A percentile compares a stretch with the other conserved stretches of the same genome.
Evolutionary conservation across 257 asterid genomes (phyloP).

Genomic region (Nicotiana obtusifolia): DNA sequence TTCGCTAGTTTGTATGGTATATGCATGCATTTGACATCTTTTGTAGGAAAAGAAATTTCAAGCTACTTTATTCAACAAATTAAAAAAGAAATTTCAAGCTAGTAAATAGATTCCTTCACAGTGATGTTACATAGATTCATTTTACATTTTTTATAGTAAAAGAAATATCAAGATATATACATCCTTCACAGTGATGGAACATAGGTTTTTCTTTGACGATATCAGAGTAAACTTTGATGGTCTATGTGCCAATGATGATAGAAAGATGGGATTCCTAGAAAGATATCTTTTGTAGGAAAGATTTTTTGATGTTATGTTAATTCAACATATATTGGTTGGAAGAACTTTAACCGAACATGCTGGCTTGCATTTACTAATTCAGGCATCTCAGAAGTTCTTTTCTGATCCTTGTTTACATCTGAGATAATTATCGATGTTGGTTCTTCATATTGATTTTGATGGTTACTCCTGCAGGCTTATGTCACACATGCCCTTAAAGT

Average conservation of each 20-base stretch:
- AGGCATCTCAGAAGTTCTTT: background rate
- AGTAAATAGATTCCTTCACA: background rate
- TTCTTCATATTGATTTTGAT: background rate
- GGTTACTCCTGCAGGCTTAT: slow-evolving; percentile 57
- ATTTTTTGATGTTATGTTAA: background rate
- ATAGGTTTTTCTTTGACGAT: background rate
- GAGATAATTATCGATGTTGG: background rate
- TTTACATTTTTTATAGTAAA: background rate
- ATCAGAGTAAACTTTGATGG: background rate
- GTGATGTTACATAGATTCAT: background rate
- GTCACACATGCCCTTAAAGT: slow-evolving; percentile 77
- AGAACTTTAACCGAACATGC: background rate
- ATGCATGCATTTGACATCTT: background rate
- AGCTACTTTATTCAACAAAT: background rate
- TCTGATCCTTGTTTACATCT: background rate
- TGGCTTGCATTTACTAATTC: background rate
- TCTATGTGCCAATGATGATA: background rate
- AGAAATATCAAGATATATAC: background rate
- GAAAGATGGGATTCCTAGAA: background rate
- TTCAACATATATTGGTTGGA: background rate
- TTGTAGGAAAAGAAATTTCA: background rate
- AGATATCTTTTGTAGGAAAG: background rate
- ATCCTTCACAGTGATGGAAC: background rate
- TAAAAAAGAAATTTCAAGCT: background rate
- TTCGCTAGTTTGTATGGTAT: background rate